Evolutionary conservation across 2,329 filamentous ascomycete genomes (phyloP).

Genomic region (Aspergillus pseudotamarii): DNA sequence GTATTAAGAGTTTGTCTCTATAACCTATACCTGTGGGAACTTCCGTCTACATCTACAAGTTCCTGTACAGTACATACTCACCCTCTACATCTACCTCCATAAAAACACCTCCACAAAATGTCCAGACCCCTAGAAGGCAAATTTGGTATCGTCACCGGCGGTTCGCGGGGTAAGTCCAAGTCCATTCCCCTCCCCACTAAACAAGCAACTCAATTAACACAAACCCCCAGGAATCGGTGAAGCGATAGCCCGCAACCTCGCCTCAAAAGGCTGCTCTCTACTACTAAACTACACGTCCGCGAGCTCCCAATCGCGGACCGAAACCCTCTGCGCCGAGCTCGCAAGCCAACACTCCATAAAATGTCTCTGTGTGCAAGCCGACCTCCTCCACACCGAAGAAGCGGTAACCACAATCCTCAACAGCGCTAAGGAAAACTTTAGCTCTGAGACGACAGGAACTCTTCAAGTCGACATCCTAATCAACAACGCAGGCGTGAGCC

Average conservation of each 20-base stretch:
- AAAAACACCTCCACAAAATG: constrained; percentile 8
- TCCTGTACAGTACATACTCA: background rate
- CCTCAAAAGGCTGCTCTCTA: constrained; percentile 69
- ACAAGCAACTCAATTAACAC: background rate
- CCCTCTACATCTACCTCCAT: background rate
- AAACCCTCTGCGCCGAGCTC: constrained; percentile 60
- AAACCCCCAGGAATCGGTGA: constrained; percentile 68
- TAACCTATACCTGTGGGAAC: too few species aligned
- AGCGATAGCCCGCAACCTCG: constrained; percentile 69
- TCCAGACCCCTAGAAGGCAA: constrained; percentile 66
- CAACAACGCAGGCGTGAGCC: constrained; percentile 77
- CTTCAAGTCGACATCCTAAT: constrained; percentile 80
- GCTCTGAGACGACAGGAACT: constrained; percentile 39
- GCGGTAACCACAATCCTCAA: constrained; percentile 60
- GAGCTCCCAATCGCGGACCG: constrained; percentile 57
- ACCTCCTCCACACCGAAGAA: constrained; percentile 66
- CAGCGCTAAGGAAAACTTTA: constrained; percentile 62
- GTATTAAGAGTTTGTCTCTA: background rate
- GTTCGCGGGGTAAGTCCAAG: constrained; percentile 66
- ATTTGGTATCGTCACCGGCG: constrained; percentile 77
- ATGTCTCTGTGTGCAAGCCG: constrained; percentile 68
- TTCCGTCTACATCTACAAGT: background rate
- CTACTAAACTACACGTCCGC: constrained; percentile 73
- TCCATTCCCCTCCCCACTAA: too few species aligned
- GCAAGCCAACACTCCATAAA: constrained; percentile 60